Evolutionary conservation across 2,329 filamentous ascomycete species (phyloP), one percentile per base, ranked within the genome.

Genomic region (Trichoderma endophyticum): DNA sequence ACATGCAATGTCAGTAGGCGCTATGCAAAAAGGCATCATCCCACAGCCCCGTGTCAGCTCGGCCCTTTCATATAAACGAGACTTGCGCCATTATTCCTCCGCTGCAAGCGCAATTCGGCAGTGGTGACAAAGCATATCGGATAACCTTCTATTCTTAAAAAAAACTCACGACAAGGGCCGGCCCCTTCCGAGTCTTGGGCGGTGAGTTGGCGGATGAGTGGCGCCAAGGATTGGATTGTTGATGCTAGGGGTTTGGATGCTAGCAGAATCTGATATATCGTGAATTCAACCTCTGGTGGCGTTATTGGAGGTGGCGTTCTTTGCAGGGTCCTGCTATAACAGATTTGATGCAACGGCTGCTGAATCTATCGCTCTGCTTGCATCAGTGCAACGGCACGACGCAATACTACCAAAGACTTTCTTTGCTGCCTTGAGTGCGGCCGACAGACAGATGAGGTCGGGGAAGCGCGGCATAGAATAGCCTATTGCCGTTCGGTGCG

Each of bases 101-200:
- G 63, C 63, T 48, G 63, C 63, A 26, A 56, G 12, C 43, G 32
- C 34, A 24, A 8, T 30, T 14, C 8, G 18, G 28, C 56, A 11
- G 8, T 28, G 14, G 56, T n/a, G 56, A 59, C 18, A 15, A 59
- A 60, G 36, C 24, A 48, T 32, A 21, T n/a, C 24, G 36, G 26
- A 60, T 60, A 60, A 60, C 30, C 24, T 21, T 66, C 36, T 34
- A 26, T 24, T 36, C 24, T 56, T 4, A 14, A 34, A 60, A 51
- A 14, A 56, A 32, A 57, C 30, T 9, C 24, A 43, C 32, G 64
- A 60, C 36, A 34, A 68, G 65, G 34, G 56, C 54, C 65, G 65
- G 65, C 26, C 54, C 65, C 39, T 68, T 60, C 65, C 65, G 65
- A 48, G 54, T 9, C 39, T 24, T 39, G 65, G 65, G 65, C 65